Percentiles rank a stretch among this genome's conserved stretches.
Evolutionary conservation across 140 eudicot genomes (phyloP).

Genomic region (Senecio squalidus): DNA sequence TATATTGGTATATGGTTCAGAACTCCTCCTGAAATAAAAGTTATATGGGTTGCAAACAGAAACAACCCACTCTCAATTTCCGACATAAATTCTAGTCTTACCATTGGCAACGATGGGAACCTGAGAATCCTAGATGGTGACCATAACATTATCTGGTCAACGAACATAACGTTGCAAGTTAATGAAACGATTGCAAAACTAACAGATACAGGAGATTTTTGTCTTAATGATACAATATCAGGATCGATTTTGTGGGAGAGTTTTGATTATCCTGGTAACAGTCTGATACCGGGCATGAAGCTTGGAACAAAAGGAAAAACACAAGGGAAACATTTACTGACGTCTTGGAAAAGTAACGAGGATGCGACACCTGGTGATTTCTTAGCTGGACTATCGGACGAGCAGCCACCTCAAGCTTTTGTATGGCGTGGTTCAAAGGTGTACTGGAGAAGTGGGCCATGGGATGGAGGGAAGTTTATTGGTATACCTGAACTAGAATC

Average conservation of each 20-base stretch:
- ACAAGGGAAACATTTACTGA: conserved; percentile 12
- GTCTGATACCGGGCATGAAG: conserved; percentile 28
- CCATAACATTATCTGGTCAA: conserved; percentile 30
- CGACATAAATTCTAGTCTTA: conserved; percentile 10
- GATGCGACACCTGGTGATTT: conserved; percentile 43
- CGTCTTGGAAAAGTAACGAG: conserved; percentile 31
- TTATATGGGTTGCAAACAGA: conserved; percentile 35
- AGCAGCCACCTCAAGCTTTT: conserved; percentile 32
- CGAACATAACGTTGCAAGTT: conserved; percentile 16
- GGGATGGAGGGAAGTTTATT: conserved; percentile 43
- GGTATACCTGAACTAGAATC: conserved; percentile 24
- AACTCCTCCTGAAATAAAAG: background rate
- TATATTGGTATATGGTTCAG: conserved; percentile 36
- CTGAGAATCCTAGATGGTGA: conserved; percentile 27
- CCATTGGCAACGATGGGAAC: conserved; percentile 29
- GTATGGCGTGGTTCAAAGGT: conserved; percentile 14
- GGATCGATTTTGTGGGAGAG: conserved; percentile 42
- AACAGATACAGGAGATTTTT: conserved; percentile 30
- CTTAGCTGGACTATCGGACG: conserved; percentile 18
- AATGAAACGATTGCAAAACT: conserved; percentile 30
- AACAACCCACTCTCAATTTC: conserved; percentile 26
- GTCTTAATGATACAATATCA: conserved; percentile 22
- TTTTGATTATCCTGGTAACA: conserved; percentile 34
- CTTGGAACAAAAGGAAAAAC: conserved; percentile 12
- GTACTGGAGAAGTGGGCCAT: conserved; percentile 48